phyloP scores from a whole-genome alignment of 441 rosid genomes.

The Eutrema salsugineum region DNA sequence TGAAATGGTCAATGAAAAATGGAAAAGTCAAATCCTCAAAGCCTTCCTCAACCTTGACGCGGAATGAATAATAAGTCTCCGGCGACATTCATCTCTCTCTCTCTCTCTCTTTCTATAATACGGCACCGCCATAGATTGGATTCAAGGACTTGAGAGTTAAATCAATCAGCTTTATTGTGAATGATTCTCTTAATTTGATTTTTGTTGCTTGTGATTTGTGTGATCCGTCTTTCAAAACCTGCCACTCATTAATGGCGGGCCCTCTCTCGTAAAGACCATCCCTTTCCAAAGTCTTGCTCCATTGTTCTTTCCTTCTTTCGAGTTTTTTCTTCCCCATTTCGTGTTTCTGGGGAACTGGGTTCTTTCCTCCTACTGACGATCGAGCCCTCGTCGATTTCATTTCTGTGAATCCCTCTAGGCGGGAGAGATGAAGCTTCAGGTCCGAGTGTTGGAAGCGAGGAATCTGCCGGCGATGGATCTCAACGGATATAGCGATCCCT shows the following conservation, averaged over 20 bases:
- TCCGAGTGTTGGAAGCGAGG: slow-evolving; percentile 76
- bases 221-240: neutral
- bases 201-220: neutral
- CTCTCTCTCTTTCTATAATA: neutral
- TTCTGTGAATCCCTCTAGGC: neutral
- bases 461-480: slow-evolving; percentile 73
- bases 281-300: neutral
- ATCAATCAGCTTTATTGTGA: neutral
- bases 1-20: neutral
- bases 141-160: neutral
- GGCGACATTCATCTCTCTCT: neutral
- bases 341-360: neutral
- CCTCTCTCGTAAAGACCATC: slow-evolving; percentile 9
- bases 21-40: neutral
- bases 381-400: neutral
- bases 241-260: neutral
- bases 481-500: slow-evolving; percentile 88
- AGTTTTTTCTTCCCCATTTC: neutral
- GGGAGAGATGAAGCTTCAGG: slow-evolving; percentile 61
- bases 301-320: neutral
- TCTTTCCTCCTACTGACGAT: neutral
- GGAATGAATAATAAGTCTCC: neutral
- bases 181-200: neutral
- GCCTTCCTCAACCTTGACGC: slow-evolving; percentile 3
- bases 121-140: neutral